Percentiles rank a stretch among this genome's conserved stretches.
Conservation (phyloP, 129 eudicot genomes). For the Rutidosis leptorrhynchoides region DNA sequence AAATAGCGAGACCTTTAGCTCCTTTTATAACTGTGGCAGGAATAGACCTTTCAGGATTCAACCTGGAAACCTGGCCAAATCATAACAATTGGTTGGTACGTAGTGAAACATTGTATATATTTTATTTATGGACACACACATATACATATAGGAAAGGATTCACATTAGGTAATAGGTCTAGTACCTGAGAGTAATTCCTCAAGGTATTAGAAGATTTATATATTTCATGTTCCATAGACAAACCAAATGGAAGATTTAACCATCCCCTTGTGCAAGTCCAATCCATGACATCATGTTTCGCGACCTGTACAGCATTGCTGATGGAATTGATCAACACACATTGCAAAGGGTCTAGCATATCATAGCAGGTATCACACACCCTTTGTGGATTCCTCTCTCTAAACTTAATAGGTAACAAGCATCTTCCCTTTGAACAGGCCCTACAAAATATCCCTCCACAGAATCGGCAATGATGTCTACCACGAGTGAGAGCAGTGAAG, state of each 20-base stretch:
- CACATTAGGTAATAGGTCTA: background rate
- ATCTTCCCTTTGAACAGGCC: conserved; percentile 86
- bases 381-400: conserved; percentile 98
- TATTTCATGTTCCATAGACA: conserved; percentile 96
- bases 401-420: conserved; percentile 83
- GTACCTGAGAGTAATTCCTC: conserved; percentile 76
- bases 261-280: conserved; percentile 98
- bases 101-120: background rate
- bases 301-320: conserved; percentile 92
- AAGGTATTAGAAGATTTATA: conserved; percentile 73
- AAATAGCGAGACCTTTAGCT: conserved; percentile 92
- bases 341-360: conserved; percentile 93
- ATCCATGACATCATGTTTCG: conserved; percentile 97
- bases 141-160: background rate
- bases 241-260: conserved; percentile 92
- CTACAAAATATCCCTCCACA: conserved; percentile 97
- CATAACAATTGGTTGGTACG: conserved; percentile 10
- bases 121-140: background rate
- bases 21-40: conserved; percentile 88
- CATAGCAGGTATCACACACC: conserved; percentile 96
- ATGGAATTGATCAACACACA: conserved; percentile 81
- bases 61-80: conserved; percentile 62
- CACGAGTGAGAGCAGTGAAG: conserved; percentile 91
- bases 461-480: conserved; percentile 97
- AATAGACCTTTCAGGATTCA: conserved; percentile 94